Evolutionary conservation across 441 rosid species (phyloP), one percentile per base, ranked within the genome.

Genomic region (Brassica balearica): DNA sequence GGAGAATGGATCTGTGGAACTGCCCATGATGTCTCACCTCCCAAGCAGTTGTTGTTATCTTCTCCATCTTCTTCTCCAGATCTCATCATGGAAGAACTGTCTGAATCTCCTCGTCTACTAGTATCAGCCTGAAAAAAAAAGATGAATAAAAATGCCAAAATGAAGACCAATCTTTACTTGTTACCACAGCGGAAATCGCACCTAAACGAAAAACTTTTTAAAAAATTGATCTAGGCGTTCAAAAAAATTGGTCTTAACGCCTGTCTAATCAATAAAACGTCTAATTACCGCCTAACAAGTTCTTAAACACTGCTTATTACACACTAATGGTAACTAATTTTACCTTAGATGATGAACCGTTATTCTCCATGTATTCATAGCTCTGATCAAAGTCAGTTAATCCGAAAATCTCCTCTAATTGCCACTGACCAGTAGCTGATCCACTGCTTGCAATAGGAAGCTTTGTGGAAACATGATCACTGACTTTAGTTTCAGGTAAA

Each of bases 1-100:
- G 98, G 98, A 2, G 99, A 93, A 65, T 86, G 89, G 58, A 91
- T 68, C 82, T 91, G 90, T 9, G 97, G 98, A 78, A 91, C 98
- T 0, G 92, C 87, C 92, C 96, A 88, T 53, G 90, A 83, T 75
- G 86, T 80, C 74, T 92, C 86, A 58, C 72, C 76, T 68, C 96
- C 97, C 71, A 84, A 77, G 68, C 89, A 84, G 66, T 68, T 67
- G 9, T 5, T 69, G 74, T 80, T 83, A 11, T 86, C 89, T 29
- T 80, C 90, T 14, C 78, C 86, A 38, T 86, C 94, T 63, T 89
- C 93, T n/a, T 86, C 95, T 1, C 86, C 82, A 3, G 91, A 83
- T 84, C 91, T 81, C 84, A 89, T 82, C 83, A 87, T 76, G 2
- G 92, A 81, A 22, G 96, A 93, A 83, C 84, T 73, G 32, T 89